Conservation (phyloP, 2,329 filamentous ascomycete species). For the Paracoccidioides lutzii region DNA sequence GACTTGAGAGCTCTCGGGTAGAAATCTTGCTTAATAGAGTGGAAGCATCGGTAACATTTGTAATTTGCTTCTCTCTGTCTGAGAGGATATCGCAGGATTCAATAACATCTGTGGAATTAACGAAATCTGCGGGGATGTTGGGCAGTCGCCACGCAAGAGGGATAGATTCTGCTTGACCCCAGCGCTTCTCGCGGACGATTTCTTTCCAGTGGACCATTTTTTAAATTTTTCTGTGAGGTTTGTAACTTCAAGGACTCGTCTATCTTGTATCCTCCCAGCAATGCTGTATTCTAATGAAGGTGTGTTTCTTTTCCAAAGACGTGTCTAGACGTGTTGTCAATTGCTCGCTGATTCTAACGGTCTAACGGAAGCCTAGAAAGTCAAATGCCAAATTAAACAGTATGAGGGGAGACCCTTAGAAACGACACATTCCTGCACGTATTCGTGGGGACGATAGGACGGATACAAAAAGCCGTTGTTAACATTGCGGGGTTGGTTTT, state of each 20-base stretch:
- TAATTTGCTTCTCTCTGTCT: constrained; percentile 4
- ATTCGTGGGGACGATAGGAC: too few species aligned
- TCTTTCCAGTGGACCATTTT: constrained; percentile 8
- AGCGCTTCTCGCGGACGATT: constrained; percentile 5
- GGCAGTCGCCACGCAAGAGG: constrained; percentile 6
- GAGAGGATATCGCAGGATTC: constrained; percentile 4
- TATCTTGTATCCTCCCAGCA: too few species aligned
- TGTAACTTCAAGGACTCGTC: background rate
- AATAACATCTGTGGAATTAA: constrained; percentile 2
- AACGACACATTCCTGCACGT: too few species aligned
- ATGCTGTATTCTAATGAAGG: too few species aligned
- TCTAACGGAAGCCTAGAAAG: too few species aligned
- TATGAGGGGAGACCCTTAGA: too few species aligned
- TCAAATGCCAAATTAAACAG: too few species aligned
- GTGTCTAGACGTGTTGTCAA: too few species aligned
- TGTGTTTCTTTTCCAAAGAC: too few species aligned
- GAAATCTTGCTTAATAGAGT: constrained; percentile 3
- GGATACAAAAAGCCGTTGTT: too few species aligned
- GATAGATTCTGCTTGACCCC: constrained; percentile 3
- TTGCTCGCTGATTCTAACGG: too few species aligned
- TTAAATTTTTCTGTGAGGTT: background rate
- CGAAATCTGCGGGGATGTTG: background rate
- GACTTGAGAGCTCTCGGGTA: constrained; percentile 11
- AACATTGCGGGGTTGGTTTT: too few species aligned
- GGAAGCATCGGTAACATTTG: constrained; percentile 4